Conservation (phyloP, 768 basidiomycete species). For the Naganishia vishniacii region DNA sequence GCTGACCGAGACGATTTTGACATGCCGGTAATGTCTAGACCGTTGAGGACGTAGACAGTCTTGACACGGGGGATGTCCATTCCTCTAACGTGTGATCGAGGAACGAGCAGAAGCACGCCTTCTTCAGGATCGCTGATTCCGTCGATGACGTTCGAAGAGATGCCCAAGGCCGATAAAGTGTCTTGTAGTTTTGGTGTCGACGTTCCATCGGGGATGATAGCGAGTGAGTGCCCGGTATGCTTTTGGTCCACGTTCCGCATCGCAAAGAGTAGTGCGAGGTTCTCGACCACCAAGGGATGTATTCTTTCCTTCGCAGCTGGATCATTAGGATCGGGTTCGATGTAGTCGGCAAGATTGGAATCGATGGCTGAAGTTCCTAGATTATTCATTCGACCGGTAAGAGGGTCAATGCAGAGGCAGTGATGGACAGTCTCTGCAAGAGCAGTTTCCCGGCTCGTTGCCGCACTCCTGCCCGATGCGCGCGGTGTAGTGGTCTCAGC, state of each 20-base stretch:
- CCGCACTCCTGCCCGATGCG: too few relatives aligned
- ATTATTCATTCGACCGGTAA: conserved; percentile 7
- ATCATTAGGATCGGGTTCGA: neutral
- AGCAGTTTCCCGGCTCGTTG: neutral
- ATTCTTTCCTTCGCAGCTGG: conserved; percentile 1
- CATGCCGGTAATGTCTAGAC: conserved; percentile 9
- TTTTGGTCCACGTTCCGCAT: neutral
- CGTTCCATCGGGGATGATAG: conserved; percentile 18
- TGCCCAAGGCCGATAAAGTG: neutral
- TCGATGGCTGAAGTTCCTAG: neutral
- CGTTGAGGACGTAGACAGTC: conserved; percentile 18
- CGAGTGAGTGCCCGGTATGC: neutral
- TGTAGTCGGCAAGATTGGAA: neutral
- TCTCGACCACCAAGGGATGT: conserved; percentile 19
- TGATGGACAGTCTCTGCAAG: neutral
- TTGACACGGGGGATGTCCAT: conserved; percentile 8
- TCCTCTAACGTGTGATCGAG: conserved; percentile 16
- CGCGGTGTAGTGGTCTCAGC: neutral
- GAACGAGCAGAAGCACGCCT: neutral
- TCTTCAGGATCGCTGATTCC: neutral
- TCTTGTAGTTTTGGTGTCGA: conserved; percentile 1
- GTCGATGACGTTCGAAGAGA: neutral
- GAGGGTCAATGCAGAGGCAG: conserved; percentile 20
- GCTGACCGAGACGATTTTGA: conserved; percentile 2
- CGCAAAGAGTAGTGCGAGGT: conserved; percentile 13